A percentile compares a stretch with the other conserved stretches of the same genome.
phyloP scores from a whole-genome alignment of 2,329 filamentous ascomycete genomes.

The Fusarium nurragi region DNA sequence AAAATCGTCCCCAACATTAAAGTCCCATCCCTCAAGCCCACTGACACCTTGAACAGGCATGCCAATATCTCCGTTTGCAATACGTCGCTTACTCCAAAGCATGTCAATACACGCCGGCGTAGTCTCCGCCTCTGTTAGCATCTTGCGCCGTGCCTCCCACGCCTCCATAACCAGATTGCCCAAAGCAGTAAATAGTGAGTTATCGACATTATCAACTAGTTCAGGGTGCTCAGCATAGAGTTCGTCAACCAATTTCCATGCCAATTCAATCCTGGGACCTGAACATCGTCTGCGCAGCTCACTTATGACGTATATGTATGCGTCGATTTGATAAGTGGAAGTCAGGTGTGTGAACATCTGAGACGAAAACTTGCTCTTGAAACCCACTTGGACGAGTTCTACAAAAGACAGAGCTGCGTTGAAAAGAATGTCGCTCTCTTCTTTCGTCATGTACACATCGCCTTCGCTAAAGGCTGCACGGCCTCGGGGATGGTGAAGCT shows the following conservation, averaged over 20 bases:
- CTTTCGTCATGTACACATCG: slow-evolving; percentile 22
- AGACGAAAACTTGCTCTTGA: slow-evolving; percentile 43
- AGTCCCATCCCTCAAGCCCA: slow-evolving; percentile 2
- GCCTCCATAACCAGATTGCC: slow-evolving; percentile 34
- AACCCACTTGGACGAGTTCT: slow-evolving; percentile 34
- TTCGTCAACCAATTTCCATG: slow-evolving; percentile 43
- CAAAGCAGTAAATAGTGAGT: slow-evolving; percentile 13
- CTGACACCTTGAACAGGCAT: neutral
- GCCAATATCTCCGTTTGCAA: neutral
- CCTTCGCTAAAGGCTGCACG: neutral
- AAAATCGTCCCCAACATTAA: slow-evolving; percentile 1
- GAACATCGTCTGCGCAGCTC: slow-evolving; percentile 40
- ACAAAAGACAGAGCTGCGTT: slow-evolving; percentile 36
- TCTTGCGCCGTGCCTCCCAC: slow-evolving; percentile 32
- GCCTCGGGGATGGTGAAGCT: slow-evolving; percentile 43
- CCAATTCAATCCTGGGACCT: slow-evolving; percentile 28
- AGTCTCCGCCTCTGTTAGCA: neutral
- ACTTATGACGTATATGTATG: slow-evolving; percentile 47
- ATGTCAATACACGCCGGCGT: slow-evolving; percentile 20
- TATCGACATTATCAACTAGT: slow-evolving; percentile 7
- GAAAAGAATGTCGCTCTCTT: slow-evolving; percentile 43
- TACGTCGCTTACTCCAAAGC: slow-evolving; percentile 9
- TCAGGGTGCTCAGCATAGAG: slow-evolving; percentile 41
- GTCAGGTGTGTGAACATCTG: slow-evolving; percentile 46
- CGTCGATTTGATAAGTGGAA: slow-evolving; percentile 44